phyloP scores from a whole-genome alignment of 164 flowering plant genomes.

The Macadamia integrifolia region DNA sequence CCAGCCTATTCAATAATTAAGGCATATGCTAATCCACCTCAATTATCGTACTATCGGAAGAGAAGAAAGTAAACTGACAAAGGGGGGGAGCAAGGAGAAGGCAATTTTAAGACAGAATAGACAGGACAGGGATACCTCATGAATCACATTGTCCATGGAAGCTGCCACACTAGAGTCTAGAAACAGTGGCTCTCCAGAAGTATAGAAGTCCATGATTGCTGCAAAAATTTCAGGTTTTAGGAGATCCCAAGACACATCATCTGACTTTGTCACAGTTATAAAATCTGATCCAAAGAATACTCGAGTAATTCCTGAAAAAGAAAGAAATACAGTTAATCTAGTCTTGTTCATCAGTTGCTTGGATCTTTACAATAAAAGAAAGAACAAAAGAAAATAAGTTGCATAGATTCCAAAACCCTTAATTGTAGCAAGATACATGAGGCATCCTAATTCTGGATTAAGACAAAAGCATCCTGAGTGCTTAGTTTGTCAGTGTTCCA shows the following conservation, averaged over 20 bases:
- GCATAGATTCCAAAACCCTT: not conserved
- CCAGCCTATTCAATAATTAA: no score
- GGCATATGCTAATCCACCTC: no score
- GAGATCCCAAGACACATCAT: constrained; percentile 80
- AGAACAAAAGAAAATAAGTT: not conserved
- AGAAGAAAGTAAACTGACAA: not conserved
- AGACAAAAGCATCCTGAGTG: not conserved
- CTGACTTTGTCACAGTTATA: constrained; percentile 82
- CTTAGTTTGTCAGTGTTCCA: no score
- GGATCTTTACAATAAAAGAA: not conserved
- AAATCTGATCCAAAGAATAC: constrained; percentile 96
- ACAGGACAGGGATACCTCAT: constrained; percentile 43
- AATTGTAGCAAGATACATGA: not conserved
- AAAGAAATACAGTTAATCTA: constrained; percentile 1
- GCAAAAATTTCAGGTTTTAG: constrained; percentile 94
- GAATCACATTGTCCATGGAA: constrained; percentile 82
- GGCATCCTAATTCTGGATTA: not conserved
- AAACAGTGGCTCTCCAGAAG: constrained; percentile 80
- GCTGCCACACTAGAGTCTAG: constrained; percentile 62
- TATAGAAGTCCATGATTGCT: constrained; percentile 88
- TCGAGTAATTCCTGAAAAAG: constrained; percentile 58
- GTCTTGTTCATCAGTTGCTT: not conserved
- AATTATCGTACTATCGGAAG: not conserved
- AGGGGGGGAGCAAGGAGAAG: no score
- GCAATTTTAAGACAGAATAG: not conserved